Conservation (phyloP, 176 grass and related monocot species). For the Tillandsia fasciculata region DNA sequence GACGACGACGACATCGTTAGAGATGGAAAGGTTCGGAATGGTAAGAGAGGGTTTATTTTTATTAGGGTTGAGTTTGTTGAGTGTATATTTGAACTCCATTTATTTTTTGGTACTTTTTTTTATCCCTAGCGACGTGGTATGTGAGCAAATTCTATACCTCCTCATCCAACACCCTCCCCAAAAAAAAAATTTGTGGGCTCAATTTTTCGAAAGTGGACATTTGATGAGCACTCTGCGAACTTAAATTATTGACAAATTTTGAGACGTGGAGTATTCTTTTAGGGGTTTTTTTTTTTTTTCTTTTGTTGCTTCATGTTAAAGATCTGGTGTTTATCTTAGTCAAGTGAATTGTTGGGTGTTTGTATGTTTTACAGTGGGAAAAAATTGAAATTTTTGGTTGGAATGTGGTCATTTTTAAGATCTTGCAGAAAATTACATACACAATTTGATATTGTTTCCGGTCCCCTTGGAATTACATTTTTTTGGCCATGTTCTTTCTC, state of each 20-base stretch:
- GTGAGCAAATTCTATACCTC: too few species aligned
- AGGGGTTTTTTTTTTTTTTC: not conserved
- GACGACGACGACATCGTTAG: not conserved
- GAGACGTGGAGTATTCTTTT: not conserved
- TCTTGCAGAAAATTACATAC: not conserved
- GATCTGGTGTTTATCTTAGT: not conserved
- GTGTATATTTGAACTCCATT: not conserved
- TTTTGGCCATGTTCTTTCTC: too few species aligned
- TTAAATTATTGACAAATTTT: too few species aligned
- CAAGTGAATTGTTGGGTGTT: not conserved
- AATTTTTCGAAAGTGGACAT: not conserved
- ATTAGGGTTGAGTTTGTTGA: not conserved
- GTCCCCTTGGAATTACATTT: not conserved
- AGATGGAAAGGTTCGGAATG: slow-evolving; percentile 1
- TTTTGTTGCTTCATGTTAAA: not conserved
- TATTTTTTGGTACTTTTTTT: too few species aligned
- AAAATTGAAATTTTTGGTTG: not conserved
- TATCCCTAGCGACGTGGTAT: too few species aligned
- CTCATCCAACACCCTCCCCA: too few species aligned
- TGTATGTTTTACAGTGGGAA: slow-evolving; percentile 10
- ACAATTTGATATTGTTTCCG: not conserved
- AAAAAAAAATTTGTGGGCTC: too few species aligned
- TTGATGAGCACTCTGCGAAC: not conserved
- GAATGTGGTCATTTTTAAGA: not conserved
- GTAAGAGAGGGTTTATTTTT: slow-evolving; percentile 8